Evolutionary conservation across 2,329 filamentous ascomycete genomes (phyloP).

Genomic region (Chaetomiaceae sp.): DNA sequence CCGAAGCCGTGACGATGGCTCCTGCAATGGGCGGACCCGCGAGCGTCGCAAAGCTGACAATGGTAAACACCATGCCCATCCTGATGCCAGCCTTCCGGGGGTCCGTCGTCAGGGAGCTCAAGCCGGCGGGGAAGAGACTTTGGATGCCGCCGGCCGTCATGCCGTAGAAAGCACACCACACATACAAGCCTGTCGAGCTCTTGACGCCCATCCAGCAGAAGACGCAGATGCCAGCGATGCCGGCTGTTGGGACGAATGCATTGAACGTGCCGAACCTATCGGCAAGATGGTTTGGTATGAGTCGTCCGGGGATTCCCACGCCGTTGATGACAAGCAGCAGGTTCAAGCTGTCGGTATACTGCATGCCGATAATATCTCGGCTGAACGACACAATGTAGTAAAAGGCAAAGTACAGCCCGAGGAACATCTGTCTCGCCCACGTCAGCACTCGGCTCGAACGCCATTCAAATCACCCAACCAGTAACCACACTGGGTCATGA

Average conservation of each 20-base stretch:
- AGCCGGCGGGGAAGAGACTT: slow-evolving; percentile 58
- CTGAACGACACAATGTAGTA: slow-evolving; percentile 53
- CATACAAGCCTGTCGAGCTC: slow-evolving; percentile 48
- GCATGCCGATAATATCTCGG: slow-evolving; percentile 38
- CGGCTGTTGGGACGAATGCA: slow-evolving; percentile 47
- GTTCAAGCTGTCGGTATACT: slow-evolving; percentile 50
- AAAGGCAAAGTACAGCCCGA: slow-evolving; percentile 52
- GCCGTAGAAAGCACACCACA: slow-evolving; percentile 60
- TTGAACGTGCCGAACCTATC: slow-evolving; percentile 58
- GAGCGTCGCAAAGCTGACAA: slow-evolving; percentile 49
- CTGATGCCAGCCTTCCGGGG: slow-evolving; percentile 47
- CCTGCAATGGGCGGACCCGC: slow-evolving; percentile 49
- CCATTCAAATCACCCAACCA: slow-evolving; percentile 13
- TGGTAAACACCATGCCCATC: slow-evolving; percentile 56
- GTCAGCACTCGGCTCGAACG: neutral
- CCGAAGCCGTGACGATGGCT: slow-evolving; percentile 40
- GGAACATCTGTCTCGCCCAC: slow-evolving; percentile 37
- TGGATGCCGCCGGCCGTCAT: slow-evolving; percentile 60
- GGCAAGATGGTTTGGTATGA: slow-evolving; percentile 54
- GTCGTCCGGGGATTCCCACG: slow-evolving; percentile 52
- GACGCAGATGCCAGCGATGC: slow-evolving; percentile 39
- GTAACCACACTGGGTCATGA: too few species aligned
- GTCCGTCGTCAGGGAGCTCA: slow-evolving; percentile 52
- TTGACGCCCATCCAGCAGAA: slow-evolving; percentile 57
- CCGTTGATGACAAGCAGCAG: slow-evolving; percentile 63